Conservation (phyloP, 2,329 filamentous ascomycete genomes). For the Sclerotiophoma versabilis region DNA sequence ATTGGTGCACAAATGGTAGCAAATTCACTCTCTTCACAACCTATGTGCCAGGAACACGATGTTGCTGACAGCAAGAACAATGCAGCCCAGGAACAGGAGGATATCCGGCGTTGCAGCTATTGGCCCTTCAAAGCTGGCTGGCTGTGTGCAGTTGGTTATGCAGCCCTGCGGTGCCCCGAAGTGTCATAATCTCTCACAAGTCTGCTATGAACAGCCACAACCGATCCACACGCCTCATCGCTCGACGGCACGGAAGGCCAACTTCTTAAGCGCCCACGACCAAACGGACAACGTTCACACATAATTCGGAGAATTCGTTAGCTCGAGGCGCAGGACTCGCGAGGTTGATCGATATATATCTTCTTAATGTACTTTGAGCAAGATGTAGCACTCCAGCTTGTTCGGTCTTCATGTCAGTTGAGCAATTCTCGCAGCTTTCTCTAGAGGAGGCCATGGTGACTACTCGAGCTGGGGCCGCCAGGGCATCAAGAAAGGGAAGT, state of each 20-base stretch:
- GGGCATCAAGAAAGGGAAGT: conserved; percentile 31
- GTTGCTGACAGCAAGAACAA: conserved; percentile 14
- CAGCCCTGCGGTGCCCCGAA: conserved; percentile 34
- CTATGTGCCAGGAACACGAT: conserved; percentile 14
- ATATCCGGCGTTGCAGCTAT: conserved; percentile 23
- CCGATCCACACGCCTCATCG: conserved; percentile 33
- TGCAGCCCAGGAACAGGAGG: conserved; percentile 22
- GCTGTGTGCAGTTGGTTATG: conserved; percentile 28
- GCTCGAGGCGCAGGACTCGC: conserved; percentile 13
- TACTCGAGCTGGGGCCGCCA: conserved; percentile 46
- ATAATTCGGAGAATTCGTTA: conserved; percentile 13
- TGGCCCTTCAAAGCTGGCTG: conserved; percentile 11
- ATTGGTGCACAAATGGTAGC: conserved; percentile 15
- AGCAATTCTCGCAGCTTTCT: conserved; percentile 47
- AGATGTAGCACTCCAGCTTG: conserved; percentile 21
- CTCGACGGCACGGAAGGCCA: conserved; percentile 42
- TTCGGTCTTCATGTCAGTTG: conserved; percentile 44
- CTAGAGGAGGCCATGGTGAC: conserved; percentile 49
- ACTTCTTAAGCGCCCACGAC: conserved; percentile 39
- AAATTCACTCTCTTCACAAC: conserved; percentile 11
- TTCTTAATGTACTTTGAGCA: conserved; percentile 18
- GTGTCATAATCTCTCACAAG: conserved; percentile 24
- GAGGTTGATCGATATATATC: conserved; percentile 43
- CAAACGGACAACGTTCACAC: conserved; percentile 33
- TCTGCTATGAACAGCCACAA: conserved; percentile 42